Percentiles rank a stretch among this genome's conserved stretches.
Evolutionary conservation across 2,329 filamentous ascomycete species (phyloP).

Genomic region (Dothistroma pini): DNA sequence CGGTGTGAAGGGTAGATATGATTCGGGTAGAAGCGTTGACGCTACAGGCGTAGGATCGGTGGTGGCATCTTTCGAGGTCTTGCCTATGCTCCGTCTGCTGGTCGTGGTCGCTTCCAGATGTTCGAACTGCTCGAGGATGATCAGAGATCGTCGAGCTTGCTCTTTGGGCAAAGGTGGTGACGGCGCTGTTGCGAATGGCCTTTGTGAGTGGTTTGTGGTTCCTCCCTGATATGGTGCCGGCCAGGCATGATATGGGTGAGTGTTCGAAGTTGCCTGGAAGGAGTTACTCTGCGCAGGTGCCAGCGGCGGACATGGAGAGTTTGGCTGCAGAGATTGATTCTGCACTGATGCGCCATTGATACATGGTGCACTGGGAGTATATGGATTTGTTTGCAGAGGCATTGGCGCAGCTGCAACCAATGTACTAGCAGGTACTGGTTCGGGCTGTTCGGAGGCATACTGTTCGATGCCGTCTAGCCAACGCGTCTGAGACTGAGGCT

Average conservation of each 20-base stretch:
- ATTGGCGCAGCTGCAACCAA: not conserved
- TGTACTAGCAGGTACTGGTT: conserved; percentile 23
- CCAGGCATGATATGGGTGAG: conserved; percentile 19
- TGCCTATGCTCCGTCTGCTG: conserved; percentile 18
- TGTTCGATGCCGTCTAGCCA: conserved; percentile 46
- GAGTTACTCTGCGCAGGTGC: not conserved
- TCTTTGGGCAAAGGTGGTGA: conserved; percentile 30
- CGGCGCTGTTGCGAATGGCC: conserved; percentile 15
- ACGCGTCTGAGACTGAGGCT: not conserved
- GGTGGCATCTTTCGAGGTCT: conserved; percentile 27
- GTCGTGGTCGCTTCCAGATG: conserved; percentile 30
- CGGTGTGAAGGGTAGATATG: conserved; percentile 51
- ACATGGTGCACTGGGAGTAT: conserved; percentile 19
- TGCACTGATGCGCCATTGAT: conserved; percentile 13
- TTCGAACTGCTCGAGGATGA: conserved; percentile 35
- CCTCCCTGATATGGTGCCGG: conserved; percentile 20
- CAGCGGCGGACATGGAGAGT: conserved; percentile 14
- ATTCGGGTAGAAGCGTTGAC: conserved; percentile 50
- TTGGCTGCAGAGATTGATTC: conserved; percentile 4
- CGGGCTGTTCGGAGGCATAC: conserved; percentile 34
- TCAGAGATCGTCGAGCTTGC: conserved; percentile 33
- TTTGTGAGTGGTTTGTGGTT: conserved; percentile 23
- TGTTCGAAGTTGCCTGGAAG: conserved; percentile 3
- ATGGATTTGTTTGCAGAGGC: conserved; percentile 6
- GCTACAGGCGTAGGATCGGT: conserved; percentile 55